Evolutionary conservation across 1,284 basidiomycete genomes (phyloP).

Genomic region (Naganishia liquefaciens): DNA sequence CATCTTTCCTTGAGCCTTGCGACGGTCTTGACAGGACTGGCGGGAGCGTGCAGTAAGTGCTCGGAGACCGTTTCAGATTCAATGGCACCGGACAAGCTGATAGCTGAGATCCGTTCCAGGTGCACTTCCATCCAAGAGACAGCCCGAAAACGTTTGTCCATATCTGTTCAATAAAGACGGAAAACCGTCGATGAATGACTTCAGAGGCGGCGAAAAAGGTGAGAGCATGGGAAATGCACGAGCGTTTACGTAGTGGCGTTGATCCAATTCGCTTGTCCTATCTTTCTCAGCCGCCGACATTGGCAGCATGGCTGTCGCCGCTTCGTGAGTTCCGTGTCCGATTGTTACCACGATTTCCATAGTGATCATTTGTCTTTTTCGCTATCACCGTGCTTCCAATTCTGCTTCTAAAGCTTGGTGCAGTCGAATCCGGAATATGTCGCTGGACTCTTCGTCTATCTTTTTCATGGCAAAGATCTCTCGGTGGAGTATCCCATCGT

Average conservation of each 20-base stretch:
- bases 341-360: not conserved
- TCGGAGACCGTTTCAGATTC: no score
- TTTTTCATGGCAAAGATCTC: no score
- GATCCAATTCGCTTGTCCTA: no score
- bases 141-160: not conserved
- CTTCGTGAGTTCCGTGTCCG: not conserved
- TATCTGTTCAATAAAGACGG: slow-evolving; percentile 5
- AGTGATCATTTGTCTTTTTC: not conserved
- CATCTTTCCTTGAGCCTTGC: no score
- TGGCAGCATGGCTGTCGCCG: slow-evolving; percentile 6
- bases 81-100: no score
- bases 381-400: not conserved
- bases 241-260: no score
- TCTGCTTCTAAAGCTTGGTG: not conserved
- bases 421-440: not conserved
- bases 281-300: slow-evolving; percentile 4
- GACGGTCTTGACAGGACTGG: no score
- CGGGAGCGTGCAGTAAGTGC: no score
- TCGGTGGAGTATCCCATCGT: not conserved
- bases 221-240: no score
- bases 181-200: slow-evolving; percentile 1
- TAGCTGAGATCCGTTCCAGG: not conserved
- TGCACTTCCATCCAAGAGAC: not conserved
- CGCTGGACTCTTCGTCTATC: not conserved
- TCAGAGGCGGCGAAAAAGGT: not conserved